phyloP scores from a whole-genome alignment of 495 filamentous ascomycete species.

The Hypoxylon intermedium region DNA sequence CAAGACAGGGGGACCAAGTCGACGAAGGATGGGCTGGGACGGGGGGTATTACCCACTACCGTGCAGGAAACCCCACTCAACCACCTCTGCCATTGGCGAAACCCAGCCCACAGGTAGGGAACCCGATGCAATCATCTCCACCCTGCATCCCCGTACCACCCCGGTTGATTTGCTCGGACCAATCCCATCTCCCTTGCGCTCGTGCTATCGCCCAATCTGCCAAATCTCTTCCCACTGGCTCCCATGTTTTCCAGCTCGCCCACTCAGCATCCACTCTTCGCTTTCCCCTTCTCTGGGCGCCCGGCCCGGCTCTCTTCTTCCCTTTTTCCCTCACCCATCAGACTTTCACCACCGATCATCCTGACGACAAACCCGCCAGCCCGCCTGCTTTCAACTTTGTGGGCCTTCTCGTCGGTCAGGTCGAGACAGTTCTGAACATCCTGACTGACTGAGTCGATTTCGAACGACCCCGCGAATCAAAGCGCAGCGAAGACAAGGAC shows the following conservation, averaged over 20 bases:
- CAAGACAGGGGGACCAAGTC: constrained; percentile 19
- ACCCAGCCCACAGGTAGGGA: constrained; percentile 38
- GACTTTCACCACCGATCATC: constrained; percentile 34
- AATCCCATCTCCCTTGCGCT: constrained; percentile 36
- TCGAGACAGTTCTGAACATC: constrained; percentile 21
- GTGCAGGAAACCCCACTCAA: background rate
- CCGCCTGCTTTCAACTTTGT: constrained; percentile 25
- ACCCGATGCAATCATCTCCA: constrained; percentile 41
- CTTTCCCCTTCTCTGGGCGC: constrained; percentile 30
- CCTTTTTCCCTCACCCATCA: constrained; percentile 31
- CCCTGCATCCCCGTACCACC: constrained; percentile 28
- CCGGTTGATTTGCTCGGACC: constrained; percentile 40
- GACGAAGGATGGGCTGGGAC: constrained; percentile 8
- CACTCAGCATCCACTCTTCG: constrained; percentile 13
- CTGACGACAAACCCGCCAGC: constrained; percentile 30
- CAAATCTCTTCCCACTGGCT: constrained; percentile 27
- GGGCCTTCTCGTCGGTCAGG: constrained; percentile 30
- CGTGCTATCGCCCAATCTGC: constrained; percentile 37
- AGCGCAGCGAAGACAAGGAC: constrained; percentile 19
- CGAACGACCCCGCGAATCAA: constrained; percentile 21
- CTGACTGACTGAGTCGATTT: constrained; percentile 27
- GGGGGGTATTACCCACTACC: constrained; percentile 15
- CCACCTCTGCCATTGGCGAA: constrained; percentile 19
- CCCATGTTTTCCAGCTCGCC: constrained; percentile 14
- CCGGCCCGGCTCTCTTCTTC: constrained; percentile 32